phyloP scores from a whole-genome alignment of 306 rosid species.

The Arachis hypogaea region DNA sequence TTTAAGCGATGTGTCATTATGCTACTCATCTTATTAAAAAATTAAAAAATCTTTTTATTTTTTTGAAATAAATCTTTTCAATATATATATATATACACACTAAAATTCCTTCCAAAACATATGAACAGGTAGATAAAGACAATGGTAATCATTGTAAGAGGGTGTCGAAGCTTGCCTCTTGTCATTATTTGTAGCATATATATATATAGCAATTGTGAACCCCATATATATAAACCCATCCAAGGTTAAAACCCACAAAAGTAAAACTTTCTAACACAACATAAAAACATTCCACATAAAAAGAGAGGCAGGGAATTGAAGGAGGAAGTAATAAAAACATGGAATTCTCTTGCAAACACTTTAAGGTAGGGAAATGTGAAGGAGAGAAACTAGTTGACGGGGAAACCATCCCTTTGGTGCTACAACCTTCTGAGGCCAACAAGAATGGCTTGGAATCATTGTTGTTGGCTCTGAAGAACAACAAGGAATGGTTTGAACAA shows the following conservation, averaged over 20 bases:
- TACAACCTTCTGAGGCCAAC: constrained; percentile 52
- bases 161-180: constrained; percentile 33
- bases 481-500: constrained; percentile 75
- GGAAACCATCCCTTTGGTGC: constrained; percentile 72
- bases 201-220: not conserved
- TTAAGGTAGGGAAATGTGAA: constrained; percentile 71
- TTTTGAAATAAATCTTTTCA: not conserved
- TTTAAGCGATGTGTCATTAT: too few relatives aligned
- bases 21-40: too few relatives aligned
- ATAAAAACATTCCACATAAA: constrained; percentile 12
- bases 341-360: constrained; percentile 61
- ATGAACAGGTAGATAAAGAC: constrained; percentile 18
- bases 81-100: not conserved
- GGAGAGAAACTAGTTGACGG: constrained; percentile 81
- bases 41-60: too few relatives aligned
- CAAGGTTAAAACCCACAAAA: constrained; percentile 23
- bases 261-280: not conserved
- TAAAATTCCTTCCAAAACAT: not conserved
- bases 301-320: constrained; percentile 4
- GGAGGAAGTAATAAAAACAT: constrained; percentile 28
- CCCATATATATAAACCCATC: not conserved
- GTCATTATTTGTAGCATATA: constrained; percentile 19
- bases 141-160: constrained; percentile 5
- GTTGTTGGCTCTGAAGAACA: constrained; percentile 47
- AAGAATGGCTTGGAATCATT: constrained; percentile 53